These are phyloP conservation scores for Alectoria sarmentosa DNA, from an alignment of 495 filamentous ascomycete genomes.

Conservation along the genomic window DNA sequence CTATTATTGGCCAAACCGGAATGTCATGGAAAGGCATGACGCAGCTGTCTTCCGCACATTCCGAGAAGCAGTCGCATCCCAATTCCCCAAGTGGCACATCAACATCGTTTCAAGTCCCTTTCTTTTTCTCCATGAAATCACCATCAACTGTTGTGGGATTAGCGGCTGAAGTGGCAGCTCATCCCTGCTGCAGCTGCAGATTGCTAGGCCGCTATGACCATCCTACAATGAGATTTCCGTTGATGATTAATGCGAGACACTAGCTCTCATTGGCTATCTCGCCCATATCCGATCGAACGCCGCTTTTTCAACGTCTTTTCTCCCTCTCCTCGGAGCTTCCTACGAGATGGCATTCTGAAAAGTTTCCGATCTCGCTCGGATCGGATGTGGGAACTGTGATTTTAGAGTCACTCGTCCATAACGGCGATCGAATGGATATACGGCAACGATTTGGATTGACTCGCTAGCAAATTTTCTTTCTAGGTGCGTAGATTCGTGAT, in stretches of 20 bases:
- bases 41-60: background rate
- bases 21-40: background rate
- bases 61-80: slow-evolving; percentile 3
- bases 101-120: background rate
- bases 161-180: slow-evolving; percentile 1
- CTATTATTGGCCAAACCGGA: background rate
- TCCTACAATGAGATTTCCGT: background rate
- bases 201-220: background rate
- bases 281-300: slow-evolving; percentile 1
- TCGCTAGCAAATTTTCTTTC: no score
- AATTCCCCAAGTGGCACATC: no score
- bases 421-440: no score
- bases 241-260: background rate
- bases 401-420: background rate
- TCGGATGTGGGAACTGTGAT: background rate
- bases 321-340: background rate
- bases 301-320: slow-evolving; percentile 1
- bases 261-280: background rate
- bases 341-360: no score
- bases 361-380: no score
- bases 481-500: no score
- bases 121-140: slow-evolving; percentile 6
- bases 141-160: background rate
- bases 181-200: slow-evolving; percentile 4
- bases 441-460: no score